phyloP scores from a whole-genome alignment of 345 rosid genomes.

The Acer negundo region DNA sequence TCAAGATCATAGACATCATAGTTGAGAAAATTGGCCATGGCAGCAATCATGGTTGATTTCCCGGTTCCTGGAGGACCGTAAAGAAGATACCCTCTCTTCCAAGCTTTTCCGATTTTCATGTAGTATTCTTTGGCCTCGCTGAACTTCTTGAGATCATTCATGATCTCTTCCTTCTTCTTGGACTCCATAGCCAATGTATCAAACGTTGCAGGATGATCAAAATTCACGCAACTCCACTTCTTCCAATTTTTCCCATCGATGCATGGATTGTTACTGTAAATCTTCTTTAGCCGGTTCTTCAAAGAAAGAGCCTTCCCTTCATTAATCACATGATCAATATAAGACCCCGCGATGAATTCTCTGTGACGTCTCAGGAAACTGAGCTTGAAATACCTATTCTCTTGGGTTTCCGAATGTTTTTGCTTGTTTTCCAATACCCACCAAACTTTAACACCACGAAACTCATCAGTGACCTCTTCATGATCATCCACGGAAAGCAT shows the following conservation, averaged over 20 bases:
- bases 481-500: slow-evolving; percentile 21
- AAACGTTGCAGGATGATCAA: slow-evolving; percentile 42
- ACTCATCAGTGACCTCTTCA: slow-evolving; percentile 15
- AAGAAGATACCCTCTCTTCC: slow-evolving; percentile 51
- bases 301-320: slow-evolving; percentile 18
- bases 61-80: slow-evolving; percentile 48
- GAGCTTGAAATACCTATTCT: slow-evolving; percentile 3
- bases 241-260: neutral
- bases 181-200: slow-evolving; percentile 41
- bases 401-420: too few species aligned
- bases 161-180: slow-evolving; percentile 39
- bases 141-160: slow-evolving; percentile 37
- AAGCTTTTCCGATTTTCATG: slow-evolving; percentile 40
- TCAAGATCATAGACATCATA: slow-evolving; percentile 48
- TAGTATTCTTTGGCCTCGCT: slow-evolving; percentile 39
- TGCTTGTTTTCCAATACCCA: slow-evolving; percentile 7
- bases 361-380: neutral
- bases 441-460: slow-evolving; percentile 19
- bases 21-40: slow-evolving; percentile 43
- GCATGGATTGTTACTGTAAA: slow-evolving; percentile 19
- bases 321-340: slow-evolving; percentile 2
- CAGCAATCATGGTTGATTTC: slow-evolving; percentile 49
- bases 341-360: neutral
- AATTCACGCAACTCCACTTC: slow-evolving; percentile 36
- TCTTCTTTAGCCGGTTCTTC: slow-evolving; percentile 22